Base-by-base conservation (phyloP, 1,284 basidiomycete genomes). In the Microstroma glucosiphilum region DNA sequence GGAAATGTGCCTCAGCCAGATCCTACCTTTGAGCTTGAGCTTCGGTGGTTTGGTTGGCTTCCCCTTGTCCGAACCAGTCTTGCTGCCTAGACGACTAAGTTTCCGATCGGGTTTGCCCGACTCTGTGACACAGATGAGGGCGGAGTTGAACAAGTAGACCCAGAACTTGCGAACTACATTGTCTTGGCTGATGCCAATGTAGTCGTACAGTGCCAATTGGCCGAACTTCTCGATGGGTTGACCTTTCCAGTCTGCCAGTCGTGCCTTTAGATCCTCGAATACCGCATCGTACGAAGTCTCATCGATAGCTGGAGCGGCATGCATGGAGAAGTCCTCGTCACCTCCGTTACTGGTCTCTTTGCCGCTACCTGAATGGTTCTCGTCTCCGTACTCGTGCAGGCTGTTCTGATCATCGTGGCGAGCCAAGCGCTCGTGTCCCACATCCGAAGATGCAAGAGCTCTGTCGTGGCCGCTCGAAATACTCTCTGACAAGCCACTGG, bases 71-170 rank as follows among this genome's bases (percentile, higher is more conserved):
- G 23, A 21, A 12, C 6, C 40, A n/a, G 56, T 21, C 19, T 41
- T 42, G 2, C 21, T 19, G 12, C 23, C 41, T 56, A 89, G 84
- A 6, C 87, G 87, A 1, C 91, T 82, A 0, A 87, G 84, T 0
- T 80, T 73, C 23, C 88, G 87, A 75, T 91, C 73, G 25, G 88
- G 87, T 75, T 90, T 92, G 82, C 88, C 89, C 81, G 96, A 93
- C 78, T 97, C 94, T 23, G 90, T 86, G 15, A 97, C 90, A 79
- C 93, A 98, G 65, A 97, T 91, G 64, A 98, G 88, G 11, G 94
- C 94, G 77, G 96, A 91, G 73, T 89, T 88, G 85, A 96, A 97
- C 48, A 98, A 85, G 80, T 97, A 96, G 62, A 96, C 90, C 77
- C 88, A 90, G 79, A 94, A 93, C 78, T 94, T 90, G 61, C 91